Conservation (phyloP, 139 green algal species). For the Yamagishiella unicocca region DNA sequence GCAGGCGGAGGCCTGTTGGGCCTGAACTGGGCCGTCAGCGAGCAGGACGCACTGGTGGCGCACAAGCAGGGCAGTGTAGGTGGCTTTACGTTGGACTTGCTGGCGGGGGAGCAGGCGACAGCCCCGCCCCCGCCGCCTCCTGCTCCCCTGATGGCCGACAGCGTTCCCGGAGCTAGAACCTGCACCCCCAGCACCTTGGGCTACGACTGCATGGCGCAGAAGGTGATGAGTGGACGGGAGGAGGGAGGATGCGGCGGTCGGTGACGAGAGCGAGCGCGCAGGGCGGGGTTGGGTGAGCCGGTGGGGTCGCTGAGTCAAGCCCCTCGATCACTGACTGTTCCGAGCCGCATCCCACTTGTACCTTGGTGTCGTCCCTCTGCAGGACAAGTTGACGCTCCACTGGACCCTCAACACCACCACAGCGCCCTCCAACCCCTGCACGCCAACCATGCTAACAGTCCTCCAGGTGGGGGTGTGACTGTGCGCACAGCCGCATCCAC, state of each 20-base stretch:
- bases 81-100: not conserved
- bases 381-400: slow-evolving; percentile 19
- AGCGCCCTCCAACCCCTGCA: not conserved
- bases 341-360: too few species aligned
- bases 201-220: not conserved
- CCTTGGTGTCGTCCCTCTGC: too few species aligned
- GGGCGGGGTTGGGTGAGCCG: too few species aligned
- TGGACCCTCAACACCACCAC: slow-evolving; percentile 8
- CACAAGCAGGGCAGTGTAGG: not conserved
- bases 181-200: slow-evolving; percentile 13
- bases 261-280: too few species aligned
- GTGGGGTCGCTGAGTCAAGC: too few species aligned
- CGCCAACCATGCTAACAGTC: too few species aligned
- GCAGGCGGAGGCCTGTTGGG: not conserved
- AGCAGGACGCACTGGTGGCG: not conserved
- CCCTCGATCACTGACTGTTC: too few species aligned
- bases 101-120: too few species aligned
- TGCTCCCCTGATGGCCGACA: not conserved
- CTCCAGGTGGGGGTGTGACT: too few species aligned
- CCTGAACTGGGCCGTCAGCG: not conserved
- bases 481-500: too few species aligned
- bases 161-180: not conserved
- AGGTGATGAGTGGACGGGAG: not conserved
- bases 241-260: not conserved
- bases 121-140: not conserved